These are phyloP conservation scores for Apostasia shenzhenica DNA, from an alignment of 106 monocot genomes.

Conservation along the genomic window DNA sequence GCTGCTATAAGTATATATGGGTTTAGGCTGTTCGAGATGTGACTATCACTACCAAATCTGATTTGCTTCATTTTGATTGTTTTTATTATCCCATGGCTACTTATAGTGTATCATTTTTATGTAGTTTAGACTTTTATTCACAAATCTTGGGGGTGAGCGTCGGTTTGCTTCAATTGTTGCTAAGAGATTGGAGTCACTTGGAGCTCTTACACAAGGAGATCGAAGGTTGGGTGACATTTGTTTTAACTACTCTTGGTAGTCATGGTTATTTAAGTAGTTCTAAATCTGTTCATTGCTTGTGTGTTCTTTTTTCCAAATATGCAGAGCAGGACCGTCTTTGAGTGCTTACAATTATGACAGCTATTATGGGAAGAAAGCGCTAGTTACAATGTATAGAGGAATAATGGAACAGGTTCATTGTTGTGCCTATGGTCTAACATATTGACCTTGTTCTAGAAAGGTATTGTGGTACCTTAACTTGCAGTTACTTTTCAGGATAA, in stretches of 20 bases:
- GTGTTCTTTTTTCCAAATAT: constrained; percentile 6
- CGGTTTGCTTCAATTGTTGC: constrained; percentile 98
- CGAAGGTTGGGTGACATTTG: constrained; percentile 49
- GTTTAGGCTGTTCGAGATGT: no score
- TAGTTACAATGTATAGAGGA: constrained; percentile 80
- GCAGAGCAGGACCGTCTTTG: constrained; percentile 83
- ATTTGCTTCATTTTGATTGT: no score
- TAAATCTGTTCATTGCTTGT: not conserved
- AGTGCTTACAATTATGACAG: constrained; percentile 95
- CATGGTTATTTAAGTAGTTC: not conserved
- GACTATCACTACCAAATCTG: no score
- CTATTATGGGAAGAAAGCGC: constrained; percentile 80
- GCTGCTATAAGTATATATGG: no score
- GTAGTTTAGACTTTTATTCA: constrained; percentile 78
- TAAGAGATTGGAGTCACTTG: constrained; percentile 90
- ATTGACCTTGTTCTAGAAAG: not conserved
- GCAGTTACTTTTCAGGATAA: constrained; percentile 42
- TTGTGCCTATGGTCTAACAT: not conserved
- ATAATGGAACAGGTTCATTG: constrained; percentile 91
- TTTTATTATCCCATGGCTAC: no score
- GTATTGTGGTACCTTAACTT: constrained; percentile 1
- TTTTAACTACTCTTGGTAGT: not conserved
- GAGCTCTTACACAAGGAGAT: constrained; percentile 99
- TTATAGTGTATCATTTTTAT: constrained; percentile 3
- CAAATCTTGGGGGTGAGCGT: constrained; percentile 95